Evolutionary conservation across 2,329 filamentous ascomycete species (phyloP), one percentile per base, ranked within the genome.

Genomic region (Rhytidhysteron rufulum): DNA sequence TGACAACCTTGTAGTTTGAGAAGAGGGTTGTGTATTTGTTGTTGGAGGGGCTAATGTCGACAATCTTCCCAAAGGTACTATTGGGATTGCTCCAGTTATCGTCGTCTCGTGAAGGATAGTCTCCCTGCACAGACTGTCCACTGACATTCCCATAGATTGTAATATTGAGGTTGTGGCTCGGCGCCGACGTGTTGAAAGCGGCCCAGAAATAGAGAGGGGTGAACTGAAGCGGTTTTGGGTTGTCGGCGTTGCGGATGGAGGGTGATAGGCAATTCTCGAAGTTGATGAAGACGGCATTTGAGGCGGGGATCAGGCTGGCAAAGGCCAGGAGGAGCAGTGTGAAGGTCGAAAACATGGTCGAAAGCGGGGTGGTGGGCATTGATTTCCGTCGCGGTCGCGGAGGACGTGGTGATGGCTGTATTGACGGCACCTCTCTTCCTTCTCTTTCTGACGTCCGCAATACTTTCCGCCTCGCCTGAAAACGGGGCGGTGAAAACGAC

Each of bases 81-180:
- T 75, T 77, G 1, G 72, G 58, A 57, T 93, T 72, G 2, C 51
- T 62, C 86, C 88, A 74, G 34, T 72, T 68, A 0, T 78, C 64
- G 57, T 80, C 76, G 52, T 75, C 65, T 15, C 75, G 66, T 0
- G 78, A 55, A 24, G 88, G 88, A 39, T 88, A 77, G 2, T 66
- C 44, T n/a, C 71, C 69, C 10, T 67, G 58, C 2, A 73, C 72
- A 32, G 77, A 74, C 37, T 83, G 80, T 34, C 93, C 93, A 7
- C 84, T 86, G 21, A 97, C 88, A 65, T 97, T 96, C 37, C 90
- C 91, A 71, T 88, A 97, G 34, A 95, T 78, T 2, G 82, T 93
- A 40, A 96, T 71, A 47, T 79, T 81, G 35, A 98, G 73, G 30
- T 75, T 79, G 58, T 90, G 80, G 37, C 70, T 74, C 4, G 77